A percentile compares a stretch with the other conserved stretches of the same genome.
phyloP scores from a whole-genome alignment of 1,284 basidiomycete genomes.

The Quambalaria eucalypti region DNA sequence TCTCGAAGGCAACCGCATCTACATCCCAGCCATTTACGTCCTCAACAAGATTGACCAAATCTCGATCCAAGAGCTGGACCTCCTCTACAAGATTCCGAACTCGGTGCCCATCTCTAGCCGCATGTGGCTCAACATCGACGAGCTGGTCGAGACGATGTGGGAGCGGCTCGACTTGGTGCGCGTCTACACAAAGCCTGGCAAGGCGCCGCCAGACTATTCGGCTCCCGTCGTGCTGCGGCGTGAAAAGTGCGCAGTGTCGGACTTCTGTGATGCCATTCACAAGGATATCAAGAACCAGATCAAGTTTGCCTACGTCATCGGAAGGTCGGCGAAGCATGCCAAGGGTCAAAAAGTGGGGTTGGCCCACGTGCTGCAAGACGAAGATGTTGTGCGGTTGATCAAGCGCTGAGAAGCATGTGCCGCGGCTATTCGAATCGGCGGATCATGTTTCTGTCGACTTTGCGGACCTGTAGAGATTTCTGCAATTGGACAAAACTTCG shows the following conservation, averaged over 20 bases:
- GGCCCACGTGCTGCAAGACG: slow-evolving; percentile 36
- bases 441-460: too few relatives aligned
- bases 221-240: slow-evolving; percentile 60
- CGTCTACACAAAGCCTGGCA: slow-evolving; percentile 82
- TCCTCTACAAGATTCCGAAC: slow-evolving; percentile 81
- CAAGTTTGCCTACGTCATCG: slow-evolving; percentile 79
- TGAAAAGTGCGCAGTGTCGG: slow-evolving; percentile 61
- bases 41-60: slow-evolving; percentile 69
- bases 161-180: slow-evolving; percentile 50
- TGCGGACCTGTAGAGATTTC: too few relatives aligned
- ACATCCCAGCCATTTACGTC: slow-evolving; percentile 50
- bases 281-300: slow-evolving; percentile 55
- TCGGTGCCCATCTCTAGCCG: slow-evolving; percentile 87
- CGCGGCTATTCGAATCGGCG: too few relatives aligned
- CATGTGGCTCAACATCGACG: slow-evolving; percentile 94
- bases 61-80: slow-evolving; percentile 94
- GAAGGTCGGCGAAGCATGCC: slow-evolving; percentile 86
- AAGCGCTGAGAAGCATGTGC: slow-evolving; percentile 16
- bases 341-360: slow-evolving; percentile 87
- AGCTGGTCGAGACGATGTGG: slow-evolving; percentile 63
- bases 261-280: slow-evolving; percentile 72
- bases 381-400: slow-evolving; percentile 17
- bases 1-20: slow-evolving; percentile 61
- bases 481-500: too few relatives aligned
- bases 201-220: slow-evolving; percentile 76